phyloP scores from a whole-genome alignment of 2,329 filamentous ascomycete genomes.

The Zasmidium citrigriseum region DNA sequence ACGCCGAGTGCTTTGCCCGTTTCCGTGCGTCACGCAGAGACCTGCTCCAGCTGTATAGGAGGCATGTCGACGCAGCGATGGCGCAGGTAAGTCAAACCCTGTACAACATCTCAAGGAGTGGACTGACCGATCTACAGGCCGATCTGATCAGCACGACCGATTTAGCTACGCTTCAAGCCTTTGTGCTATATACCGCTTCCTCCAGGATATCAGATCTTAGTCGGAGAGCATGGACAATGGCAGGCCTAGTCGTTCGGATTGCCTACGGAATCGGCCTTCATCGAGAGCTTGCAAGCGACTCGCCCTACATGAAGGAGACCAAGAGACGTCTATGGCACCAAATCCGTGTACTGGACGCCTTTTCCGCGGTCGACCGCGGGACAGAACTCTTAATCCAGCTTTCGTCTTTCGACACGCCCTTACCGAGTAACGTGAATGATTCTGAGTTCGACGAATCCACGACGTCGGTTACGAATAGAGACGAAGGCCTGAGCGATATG shows the following conservation, averaged over 20 bases:
- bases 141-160: conserved; percentile 32
- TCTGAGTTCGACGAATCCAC: conserved; percentile 28
- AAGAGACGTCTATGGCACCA: conserved; percentile 32
- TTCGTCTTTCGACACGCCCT: conserved; percentile 19
- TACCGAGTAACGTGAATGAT: conserved; percentile 34
- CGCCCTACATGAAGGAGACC: conserved; percentile 30
- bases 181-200: conserved; percentile 27
- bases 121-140: conserved; percentile 12
- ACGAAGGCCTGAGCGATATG: conserved; percentile 29
- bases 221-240: conserved; percentile 31
- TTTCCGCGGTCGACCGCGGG: conserved; percentile 28
- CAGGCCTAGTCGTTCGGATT: conserved; percentile 29
- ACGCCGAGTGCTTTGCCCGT: conserved; percentile 26
- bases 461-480: conserved; percentile 16
- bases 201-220: conserved; percentile 24
- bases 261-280: conserved; percentile 31
- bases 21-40: conserved; percentile 19
- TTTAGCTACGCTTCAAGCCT: conserved; percentile 29
- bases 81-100: conserved; percentile 16
- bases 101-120: too few relatives aligned
- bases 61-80: conserved; percentile 27
- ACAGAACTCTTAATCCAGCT: conserved; percentile 23
- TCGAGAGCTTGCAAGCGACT: conserved; percentile 19
- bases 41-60: conserved; percentile 26
- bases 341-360: conserved; percentile 30